Evolutionary conservation across 2,329 filamentous ascomycete species (phyloP), one percentile per base, ranked within the genome.

Genomic region (Bertia moriformis): DNA sequence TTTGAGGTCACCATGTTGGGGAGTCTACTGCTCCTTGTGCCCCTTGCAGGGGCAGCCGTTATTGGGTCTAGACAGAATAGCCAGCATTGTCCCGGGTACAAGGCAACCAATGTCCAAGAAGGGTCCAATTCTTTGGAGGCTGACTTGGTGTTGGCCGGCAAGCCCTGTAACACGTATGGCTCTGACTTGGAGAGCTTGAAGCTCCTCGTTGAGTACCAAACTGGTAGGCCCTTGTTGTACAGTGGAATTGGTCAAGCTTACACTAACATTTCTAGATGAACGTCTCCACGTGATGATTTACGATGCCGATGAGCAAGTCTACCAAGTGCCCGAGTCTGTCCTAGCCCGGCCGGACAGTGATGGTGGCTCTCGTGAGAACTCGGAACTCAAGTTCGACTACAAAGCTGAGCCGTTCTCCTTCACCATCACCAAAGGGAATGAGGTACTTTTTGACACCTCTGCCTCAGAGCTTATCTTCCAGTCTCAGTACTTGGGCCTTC

Each of bases 201-300:
- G 29, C 39, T 59, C 17, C 41, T 46, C 2, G 54, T 57, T n/a
- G 50, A 51, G 27, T 55, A 56, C 27, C 50, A 58, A 40, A 56
- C 51, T 4, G 48, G 53, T 53, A 4, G 43, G 19, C n/a, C n/a
- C n/a, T n/a, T 3, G 7, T 35, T 13, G 4, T n/a, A 1, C n/a
- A 15, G 19, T 7, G 18, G 33, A 35, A 7, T 13, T 13, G 12
- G 15, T 14, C 15, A 18, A 35, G 10, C 15, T 30, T 32, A 38
- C 19, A 38, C 30, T 7, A n/a, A 4, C 13, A 15, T 24, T 18
- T 5, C 22, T 18, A 79, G 77, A 73, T 35, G 63, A 69, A 17
- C 76, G 81, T n/a, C 67, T 87, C 3, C 82, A 85, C 51, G 75
- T 87, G 50, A 71, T 81, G 49, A 83, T 87, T 41, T 73, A 78